These are phyloP conservation scores for Chlamydomonas sp. DNA, from an alignment of 139 green algal genomes.

Conservation along the genomic window DNA sequence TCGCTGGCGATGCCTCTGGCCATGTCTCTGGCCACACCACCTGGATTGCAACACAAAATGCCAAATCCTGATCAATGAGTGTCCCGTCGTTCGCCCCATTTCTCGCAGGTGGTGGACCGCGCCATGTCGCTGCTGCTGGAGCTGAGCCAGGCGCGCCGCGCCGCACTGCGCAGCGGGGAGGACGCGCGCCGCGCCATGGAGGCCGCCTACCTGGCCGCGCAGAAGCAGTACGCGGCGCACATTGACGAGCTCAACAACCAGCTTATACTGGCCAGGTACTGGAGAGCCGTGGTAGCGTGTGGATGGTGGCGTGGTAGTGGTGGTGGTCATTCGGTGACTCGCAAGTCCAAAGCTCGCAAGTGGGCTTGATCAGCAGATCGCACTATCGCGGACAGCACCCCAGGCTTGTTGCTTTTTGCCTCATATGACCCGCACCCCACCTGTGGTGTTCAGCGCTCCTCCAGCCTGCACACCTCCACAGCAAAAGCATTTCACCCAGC, in stretches of 20 bases:
- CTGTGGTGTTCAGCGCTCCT: no score
- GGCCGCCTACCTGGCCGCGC: slow-evolving; percentile 24
- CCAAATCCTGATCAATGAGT: no score
- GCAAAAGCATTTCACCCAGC: no score
- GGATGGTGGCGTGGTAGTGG: background rate
- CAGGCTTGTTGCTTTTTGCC: no score
- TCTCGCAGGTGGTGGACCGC: slow-evolving; percentile 42
- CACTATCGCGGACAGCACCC: no score
- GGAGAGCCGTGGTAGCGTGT: background rate
- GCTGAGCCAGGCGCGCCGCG: slow-evolving; percentile 27
- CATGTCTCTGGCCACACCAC: no score
- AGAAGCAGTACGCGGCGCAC: slow-evolving; percentile 43
- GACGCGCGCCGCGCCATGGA: slow-evolving; percentile 42
- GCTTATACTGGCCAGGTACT: slow-evolving; percentile 34
- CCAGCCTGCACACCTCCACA: no score
- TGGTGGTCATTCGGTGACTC: background rate
- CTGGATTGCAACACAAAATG: no score
- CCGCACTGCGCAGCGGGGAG: slow-evolving; percentile 23
- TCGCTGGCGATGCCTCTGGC: no score
- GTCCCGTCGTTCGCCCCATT: background rate
- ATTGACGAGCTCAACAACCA: slow-evolving; percentile 51
- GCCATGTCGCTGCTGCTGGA: slow-evolving; percentile 49
- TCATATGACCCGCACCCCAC: no score
- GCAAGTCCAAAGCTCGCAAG: no score
- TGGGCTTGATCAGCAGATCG: no score